Evolutionary conservation across 495 filamentous ascomycete species (phyloP), one percentile per base, ranked within the genome.

Genomic region (Glutinoglossum americanum): DNA sequence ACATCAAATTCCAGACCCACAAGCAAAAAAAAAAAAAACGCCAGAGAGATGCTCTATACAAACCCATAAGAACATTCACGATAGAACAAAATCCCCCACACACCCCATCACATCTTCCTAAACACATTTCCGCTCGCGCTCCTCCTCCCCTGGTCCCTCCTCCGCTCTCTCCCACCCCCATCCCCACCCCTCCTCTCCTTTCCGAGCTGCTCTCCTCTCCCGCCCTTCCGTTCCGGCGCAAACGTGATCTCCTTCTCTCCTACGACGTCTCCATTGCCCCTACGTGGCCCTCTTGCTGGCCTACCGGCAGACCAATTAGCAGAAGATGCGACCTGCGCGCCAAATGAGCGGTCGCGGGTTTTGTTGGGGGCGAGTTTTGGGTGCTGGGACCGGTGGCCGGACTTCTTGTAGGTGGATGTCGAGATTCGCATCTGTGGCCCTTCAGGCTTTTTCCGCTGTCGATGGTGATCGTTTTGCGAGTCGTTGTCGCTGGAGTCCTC

Each of bases 211-310:
- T 59, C 48, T 60, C 55, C 17, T 25, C n/a, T 30, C 10, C 37
- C 26, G 23, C 30, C 44, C 25, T 39, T 58, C 32, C 55, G 30
- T 41, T 74, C 71, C 21, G 85, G 85, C 57, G 80, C 80, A 72
- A 96, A 97, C 21, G 87, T 87, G 54, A 97, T 72, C 66, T 92
- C 80, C 63, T 83, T 76, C 68, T 96, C 93, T 10, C 93, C 92
- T 26, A 85, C 79, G 21, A 79, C 78, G 44, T 33, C 30, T 33
- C 73, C 72, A 3, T 67, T 69, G 26, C 73, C 72, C 1, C 60
- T 49, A 9, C 30, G 30, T 57, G 75, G 63, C 51, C 75, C 57
- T 75, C 69, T 55, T 15, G 19, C 27, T 32, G 53, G 19, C 11
- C 53, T 25, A 9, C 27, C 15, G 35, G 71, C 74, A 64, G 76